A percentile compares a stretch with the other conserved stretches of the same genome.
These are phyloP conservation scores for Colletotrichum sp. DNA, from an alignment of 2,329 filamentous ascomycete genomes.

Conservation along the genomic window DNA sequence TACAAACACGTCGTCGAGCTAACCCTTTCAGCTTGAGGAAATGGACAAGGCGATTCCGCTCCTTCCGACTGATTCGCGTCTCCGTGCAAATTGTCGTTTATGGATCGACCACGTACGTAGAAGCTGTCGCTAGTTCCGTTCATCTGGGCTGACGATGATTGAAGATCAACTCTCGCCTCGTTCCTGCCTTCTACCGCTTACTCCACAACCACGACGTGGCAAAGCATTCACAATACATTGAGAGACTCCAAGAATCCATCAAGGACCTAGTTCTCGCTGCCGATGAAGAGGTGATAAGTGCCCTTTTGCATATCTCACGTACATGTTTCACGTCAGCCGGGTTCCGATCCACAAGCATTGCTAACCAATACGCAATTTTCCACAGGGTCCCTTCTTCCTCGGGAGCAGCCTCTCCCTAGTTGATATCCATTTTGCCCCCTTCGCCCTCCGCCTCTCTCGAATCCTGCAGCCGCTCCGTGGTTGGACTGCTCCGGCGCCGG, in stretches of 20 bases:
- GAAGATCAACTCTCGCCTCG: slow-evolving; percentile 76
- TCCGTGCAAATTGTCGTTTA: slow-evolving; percentile 75
- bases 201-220: slow-evolving; percentile 67
- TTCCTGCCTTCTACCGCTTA: slow-evolving; percentile 78
- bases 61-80: slow-evolving; percentile 68
- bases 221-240: slow-evolving; percentile 63
- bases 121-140: neutral
- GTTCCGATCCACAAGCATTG: neutral
- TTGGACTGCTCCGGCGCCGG: slow-evolving; percentile 69
- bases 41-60: slow-evolving; percentile 64
- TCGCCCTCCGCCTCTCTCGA: slow-evolving; percentile 71
- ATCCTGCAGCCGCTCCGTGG: slow-evolving; percentile 69
- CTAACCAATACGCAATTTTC: neutral
- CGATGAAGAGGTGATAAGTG: slow-evolving; percentile 41
- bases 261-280: slow-evolving; percentile 52
- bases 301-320: neutral
- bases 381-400: slow-evolving; percentile 72
- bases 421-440: slow-evolving; percentile 78
- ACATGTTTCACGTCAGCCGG: neutral
- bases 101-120: slow-evolving; percentile 76
- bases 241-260: slow-evolving; percentile 71
- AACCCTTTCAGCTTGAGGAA: slow-evolving; percentile 69
- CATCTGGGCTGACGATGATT: neutral
- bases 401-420: slow-evolving; percentile 62
- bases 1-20: neutral